phyloP scores from a whole-genome alignment of 2,329 filamentous ascomycete genomes.

The Penicillium carneum region DNA sequence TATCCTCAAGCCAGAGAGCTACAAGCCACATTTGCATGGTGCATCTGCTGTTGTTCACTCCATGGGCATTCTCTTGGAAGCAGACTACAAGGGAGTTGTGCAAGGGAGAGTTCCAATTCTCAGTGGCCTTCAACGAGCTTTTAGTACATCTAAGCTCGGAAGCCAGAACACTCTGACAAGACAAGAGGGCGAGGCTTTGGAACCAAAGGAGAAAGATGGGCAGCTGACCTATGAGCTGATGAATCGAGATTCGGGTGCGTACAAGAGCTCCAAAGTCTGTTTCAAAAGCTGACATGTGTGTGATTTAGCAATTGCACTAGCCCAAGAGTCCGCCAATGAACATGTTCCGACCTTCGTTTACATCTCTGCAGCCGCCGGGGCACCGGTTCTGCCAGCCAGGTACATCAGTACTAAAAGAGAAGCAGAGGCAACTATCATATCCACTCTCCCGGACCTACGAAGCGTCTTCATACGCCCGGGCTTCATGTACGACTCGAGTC shows the following conservation, averaged over 20 bases:
- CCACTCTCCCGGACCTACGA: conserved; percentile 76
- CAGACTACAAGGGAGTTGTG: conserved; percentile 94
- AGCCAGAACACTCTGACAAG: conserved; percentile 75
- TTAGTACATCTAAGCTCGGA: conserved; percentile 68
- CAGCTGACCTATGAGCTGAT: conserved; percentile 95
- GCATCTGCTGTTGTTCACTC: conserved; percentile 89
- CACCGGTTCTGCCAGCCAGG: conserved; percentile 79
- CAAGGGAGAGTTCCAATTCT: conserved; percentile 84
- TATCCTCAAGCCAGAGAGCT: conserved; percentile 81
- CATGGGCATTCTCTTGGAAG: conserved; percentile 94
- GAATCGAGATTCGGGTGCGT: conserved; percentile 79
- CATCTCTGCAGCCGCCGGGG: conserved; percentile 85
- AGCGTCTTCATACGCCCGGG: conserved; percentile 82
- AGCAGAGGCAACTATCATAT: conserved; percentile 78
- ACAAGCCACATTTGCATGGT: conserved; percentile 75
- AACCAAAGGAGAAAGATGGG: conserved; percentile 70
- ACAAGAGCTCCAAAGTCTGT: not conserved
- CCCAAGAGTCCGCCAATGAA: conserved; percentile 73
- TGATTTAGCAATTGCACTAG: conserved; percentile 75
- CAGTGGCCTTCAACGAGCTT: conserved; percentile 77
- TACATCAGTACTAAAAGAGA: conserved; percentile 93
- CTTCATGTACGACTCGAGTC: conserved; percentile 86
- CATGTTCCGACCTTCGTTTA: conserved; percentile 78
- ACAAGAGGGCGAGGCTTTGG: conserved; percentile 65
- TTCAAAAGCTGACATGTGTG: conserved; percentile 19